Conservation (phyloP, 1,284 basidiomycete genomes). For the Malassezia japonica region DNA sequence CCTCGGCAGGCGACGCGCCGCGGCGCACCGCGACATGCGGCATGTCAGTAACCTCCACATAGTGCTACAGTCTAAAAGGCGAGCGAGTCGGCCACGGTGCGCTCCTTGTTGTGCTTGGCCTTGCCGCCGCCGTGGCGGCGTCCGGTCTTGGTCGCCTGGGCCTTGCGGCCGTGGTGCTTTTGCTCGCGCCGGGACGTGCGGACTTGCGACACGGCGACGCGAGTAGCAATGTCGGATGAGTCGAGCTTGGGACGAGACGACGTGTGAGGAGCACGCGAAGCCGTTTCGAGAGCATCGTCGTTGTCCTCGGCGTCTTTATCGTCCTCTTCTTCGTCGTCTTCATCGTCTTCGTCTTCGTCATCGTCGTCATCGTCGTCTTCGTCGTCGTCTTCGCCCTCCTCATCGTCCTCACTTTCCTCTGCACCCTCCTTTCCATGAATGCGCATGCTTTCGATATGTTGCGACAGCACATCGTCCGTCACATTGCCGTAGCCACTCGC, state of each 20-base stretch:
- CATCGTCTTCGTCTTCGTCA: constrained; percentile 21
- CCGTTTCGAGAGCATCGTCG: constrained; percentile 55
- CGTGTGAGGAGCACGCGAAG: neutral
- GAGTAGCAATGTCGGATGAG: constrained; percentile 6
- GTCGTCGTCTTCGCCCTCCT: constrained; percentile 51
- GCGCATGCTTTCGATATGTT: constrained; percentile 1
- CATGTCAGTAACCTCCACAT: constrained; percentile 2
- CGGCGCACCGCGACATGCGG: no score
- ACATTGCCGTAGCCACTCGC: constrained; percentile 36
- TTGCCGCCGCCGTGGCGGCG: constrained; percentile 61
- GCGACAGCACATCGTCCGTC: constrained; percentile 19
- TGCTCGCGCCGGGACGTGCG: constrained; percentile 19
- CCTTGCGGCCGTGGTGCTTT: constrained; percentile 31
- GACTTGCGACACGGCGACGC: constrained; percentile 29
- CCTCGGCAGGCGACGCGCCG: no score
- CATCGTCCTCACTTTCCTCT: constrained; percentile 8
- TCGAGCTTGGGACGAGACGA: constrained; percentile 1
- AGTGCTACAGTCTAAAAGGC: constrained; percentile 3
- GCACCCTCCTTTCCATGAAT: constrained; percentile 13
- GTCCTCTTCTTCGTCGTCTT: constrained; percentile 11
- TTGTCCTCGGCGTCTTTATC: constrained; percentile 58
- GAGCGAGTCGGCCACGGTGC: constrained; percentile 8
- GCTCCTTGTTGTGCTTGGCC: constrained; percentile 20
- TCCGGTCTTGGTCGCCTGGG: constrained; percentile 26
- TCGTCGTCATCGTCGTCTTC: constrained; percentile 63